Percentiles rank a stretch among this genome's conserved stretches.
Conservation (phyloP, 805 yeast species). For the Wickerhamiella azyma region DNA sequence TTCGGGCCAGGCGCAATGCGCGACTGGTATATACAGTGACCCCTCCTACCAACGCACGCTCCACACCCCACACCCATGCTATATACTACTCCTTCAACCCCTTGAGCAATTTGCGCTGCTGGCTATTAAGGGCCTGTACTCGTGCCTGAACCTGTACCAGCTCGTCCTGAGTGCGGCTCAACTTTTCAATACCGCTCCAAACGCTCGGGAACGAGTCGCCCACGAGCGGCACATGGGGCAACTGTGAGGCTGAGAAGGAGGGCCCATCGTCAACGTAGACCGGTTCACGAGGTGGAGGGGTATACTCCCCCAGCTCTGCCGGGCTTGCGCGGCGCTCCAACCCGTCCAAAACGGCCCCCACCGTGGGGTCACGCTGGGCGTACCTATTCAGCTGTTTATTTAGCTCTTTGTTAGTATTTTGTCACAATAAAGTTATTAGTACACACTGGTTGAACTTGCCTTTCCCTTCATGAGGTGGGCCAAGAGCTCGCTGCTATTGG, state of each 20-base stretch:
- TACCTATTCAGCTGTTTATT: constrained; percentile 8
- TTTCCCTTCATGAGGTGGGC: constrained; percentile 70
- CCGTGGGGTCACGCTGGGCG: constrained; percentile 1
- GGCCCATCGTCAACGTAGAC: constrained; percentile 15
- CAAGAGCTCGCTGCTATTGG: constrained; percentile 62
- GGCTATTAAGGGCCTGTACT: neutral
- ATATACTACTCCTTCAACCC: neutral
- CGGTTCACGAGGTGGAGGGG: neutral
- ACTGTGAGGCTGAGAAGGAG: constrained; percentile 11
- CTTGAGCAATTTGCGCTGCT: neutral
- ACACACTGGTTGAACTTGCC: constrained; percentile 19
- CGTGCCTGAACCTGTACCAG: constrained; percentile 1
- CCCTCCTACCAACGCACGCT: too few species aligned
- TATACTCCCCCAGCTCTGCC: neutral
- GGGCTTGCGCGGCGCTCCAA: neutral
- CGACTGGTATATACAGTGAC: too few species aligned
- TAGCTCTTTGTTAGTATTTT: constrained; percentile 5
- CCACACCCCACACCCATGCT: too few species aligned
- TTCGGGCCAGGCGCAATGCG: too few species aligned
- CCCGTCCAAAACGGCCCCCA: neutral
- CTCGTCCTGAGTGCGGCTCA: constrained; percentile 9
- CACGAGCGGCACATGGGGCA: constrained; percentile 15
- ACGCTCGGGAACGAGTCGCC: constrained; percentile 18
- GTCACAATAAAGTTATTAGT: constrained; percentile 9
- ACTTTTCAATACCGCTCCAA: constrained; percentile 17